Percentiles rank a stretch among this genome's conserved stretches.
phyloP scores from a whole-genome alignment of 108 stramenopile genomes.

The Schizochytrium sp. region DNA sequence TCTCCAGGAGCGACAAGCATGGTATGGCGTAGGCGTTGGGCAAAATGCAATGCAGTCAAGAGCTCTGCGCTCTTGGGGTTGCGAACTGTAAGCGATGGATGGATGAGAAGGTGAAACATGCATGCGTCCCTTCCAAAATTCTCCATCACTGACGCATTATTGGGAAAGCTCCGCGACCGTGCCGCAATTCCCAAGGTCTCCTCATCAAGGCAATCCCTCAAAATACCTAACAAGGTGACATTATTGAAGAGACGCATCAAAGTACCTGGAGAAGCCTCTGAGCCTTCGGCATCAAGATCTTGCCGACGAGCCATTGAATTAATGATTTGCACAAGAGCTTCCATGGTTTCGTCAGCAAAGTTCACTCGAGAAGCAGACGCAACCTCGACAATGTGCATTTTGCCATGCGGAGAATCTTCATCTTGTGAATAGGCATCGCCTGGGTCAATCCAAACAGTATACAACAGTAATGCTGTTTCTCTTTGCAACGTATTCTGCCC shows the following conservation, averaged over 20 bases:
- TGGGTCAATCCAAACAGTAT: slow-evolving; percentile 20
- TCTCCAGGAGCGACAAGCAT: background rate
- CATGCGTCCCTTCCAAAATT: background rate
- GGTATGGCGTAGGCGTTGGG: background rate
- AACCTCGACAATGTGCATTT: slow-evolving; percentile 48
- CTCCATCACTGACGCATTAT: background rate
- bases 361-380: background rate
- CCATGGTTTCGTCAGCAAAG: slow-evolving; percentile 23
- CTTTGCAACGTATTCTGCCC: background rate
- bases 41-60: slow-evolving; percentile 42
- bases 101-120: slow-evolving; percentile 27
- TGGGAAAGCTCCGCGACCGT: background rate
- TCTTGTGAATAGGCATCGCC: background rate
- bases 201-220: slow-evolving; percentile 34
- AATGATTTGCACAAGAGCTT: background rate
- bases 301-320: background rate
- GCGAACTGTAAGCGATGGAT: background rate
- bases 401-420: background rate
- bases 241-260: background rate
- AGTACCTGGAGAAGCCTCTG: slow-evolving; percentile 13
- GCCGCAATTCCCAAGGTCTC: slow-evolving; percentile 5
- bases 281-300: background rate
- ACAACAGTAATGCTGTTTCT: background rate
- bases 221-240: background rate
- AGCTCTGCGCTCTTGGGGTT: background rate